Base-by-base conservation (phyloP, 306 rosid species). In the Phaseolus lunatus region DNA sequence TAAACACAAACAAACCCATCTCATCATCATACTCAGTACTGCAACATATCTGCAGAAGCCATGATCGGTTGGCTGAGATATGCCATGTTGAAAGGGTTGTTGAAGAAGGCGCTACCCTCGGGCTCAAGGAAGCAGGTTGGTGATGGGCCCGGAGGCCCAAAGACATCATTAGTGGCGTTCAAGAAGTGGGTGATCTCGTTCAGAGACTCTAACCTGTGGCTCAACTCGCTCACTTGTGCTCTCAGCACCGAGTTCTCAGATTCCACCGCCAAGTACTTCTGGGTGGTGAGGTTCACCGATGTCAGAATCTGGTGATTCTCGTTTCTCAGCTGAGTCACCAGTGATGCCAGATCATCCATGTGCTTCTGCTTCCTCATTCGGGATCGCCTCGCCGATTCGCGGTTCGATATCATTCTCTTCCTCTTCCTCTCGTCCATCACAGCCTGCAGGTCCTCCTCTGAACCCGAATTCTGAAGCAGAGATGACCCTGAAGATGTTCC, bases 311-410 rank as follows among this genome's bases (percentile, higher is more conserved):
- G 89, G 0, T 89, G 82, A 67, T 87, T 94, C 24, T 94, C 96
- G 58, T 77, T 90, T 43, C 76, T 87, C 6, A 94, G 87, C 47
- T 90, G 80, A 22, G 72, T 39, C 48, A 85, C 88, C 68, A 84
- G 91, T 1, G 83, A 78, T 78, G 77, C 81, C 53, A 94, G 83
- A 77, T 94, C 96, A 64, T 94, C 97, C 82, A 92, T 35, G 82
- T 92, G 98, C 82, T 94, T 89, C 85, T 90, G 98, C 58, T 94
- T 94, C 80, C 93, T 89, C 93, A 94, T 81, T 61, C 98, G 75
- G 3, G 97, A 94, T 43, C 98, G 54, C 37, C 94, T 85, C 1
- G 98, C 98, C 0, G 98, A 94, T 78, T 94, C 98, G 0, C 98
- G 87, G 41, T 94, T 94, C 0, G 98, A 94, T 49, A 90, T 54